phyloP scores from a whole-genome alignment of 192 early-diverging fungal genomes.

The Entomortierella parvispora region DNA sequence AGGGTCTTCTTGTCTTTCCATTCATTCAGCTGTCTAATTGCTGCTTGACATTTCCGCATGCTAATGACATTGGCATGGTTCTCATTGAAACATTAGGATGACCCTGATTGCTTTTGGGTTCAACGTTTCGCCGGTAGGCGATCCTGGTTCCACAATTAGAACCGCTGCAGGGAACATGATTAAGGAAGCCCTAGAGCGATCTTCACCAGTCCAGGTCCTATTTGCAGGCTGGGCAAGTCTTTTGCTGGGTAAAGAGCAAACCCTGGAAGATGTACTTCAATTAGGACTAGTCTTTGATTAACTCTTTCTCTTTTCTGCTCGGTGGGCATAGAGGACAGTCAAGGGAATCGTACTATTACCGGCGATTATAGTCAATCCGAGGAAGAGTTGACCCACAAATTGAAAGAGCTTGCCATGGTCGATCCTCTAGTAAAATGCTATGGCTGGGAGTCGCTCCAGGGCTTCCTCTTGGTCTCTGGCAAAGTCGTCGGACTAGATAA shows the following conservation, averaged over 20 bases:
- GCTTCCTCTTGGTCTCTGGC: constrained; percentile 8
- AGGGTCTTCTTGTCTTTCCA: too few species aligned
- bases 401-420: not conserved
- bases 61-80: too few species aligned
- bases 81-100: not conserved
- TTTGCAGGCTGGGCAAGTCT: constrained; percentile 27
- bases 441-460: constrained; percentile 27
- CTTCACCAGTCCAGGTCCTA: not conserved
- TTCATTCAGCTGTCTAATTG: too few species aligned
- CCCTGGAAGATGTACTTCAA: not conserved
- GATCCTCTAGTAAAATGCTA: not conserved
- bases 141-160: not conserved
- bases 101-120: constrained; percentile 8
- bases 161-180: not conserved
- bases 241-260: constrained; percentile 3
- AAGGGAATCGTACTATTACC: not conserved
- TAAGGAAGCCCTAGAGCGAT: not conserved
- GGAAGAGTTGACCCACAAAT: not conserved
- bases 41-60: too few species aligned
- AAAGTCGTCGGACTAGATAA: constrained; percentile 5
- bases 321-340: constrained; percentile 1
- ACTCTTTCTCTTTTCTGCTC: not conserved
- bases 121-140: not conserved
- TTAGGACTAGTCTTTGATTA: not conserved
- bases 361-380: not conserved